Conservation (phyloP, 345 rosid species). For the Eutrema japonicum region DNA sequence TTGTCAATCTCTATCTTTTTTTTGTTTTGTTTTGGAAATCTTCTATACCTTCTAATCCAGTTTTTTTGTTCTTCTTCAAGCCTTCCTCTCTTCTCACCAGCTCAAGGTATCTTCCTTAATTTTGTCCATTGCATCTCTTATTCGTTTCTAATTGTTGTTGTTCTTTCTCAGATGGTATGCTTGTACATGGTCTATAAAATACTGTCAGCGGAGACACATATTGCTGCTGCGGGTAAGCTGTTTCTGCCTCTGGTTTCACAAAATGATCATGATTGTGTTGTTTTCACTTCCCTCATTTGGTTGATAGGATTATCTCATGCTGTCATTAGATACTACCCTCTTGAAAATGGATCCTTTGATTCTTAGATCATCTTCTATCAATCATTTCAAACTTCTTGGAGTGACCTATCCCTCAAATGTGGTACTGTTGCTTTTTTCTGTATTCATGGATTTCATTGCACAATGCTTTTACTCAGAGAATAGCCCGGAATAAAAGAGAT, state of each 20-base stretch:
- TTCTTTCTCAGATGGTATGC: too few relatives aligned
- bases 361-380: constrained; percentile 20
- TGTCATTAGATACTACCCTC: not conserved
- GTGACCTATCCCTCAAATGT: not conserved
- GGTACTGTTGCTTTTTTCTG: constrained; percentile 6
- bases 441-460: not conserved
- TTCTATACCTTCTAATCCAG: too few relatives aligned
- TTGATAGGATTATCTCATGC: constrained; percentile 6
- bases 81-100: too few relatives aligned
- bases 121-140: too few relatives aligned
- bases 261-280: not conserved
- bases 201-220: too few relatives aligned
- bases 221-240: too few relatives aligned
- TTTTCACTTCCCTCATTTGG: constrained; percentile 5
- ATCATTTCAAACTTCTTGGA: constrained; percentile 8
- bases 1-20: too few relatives aligned
- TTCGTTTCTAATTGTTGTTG: too few relatives aligned
- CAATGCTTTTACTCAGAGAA: constrained; percentile 1
- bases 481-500: not conserved
- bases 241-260: not conserved
- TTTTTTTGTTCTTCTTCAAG: too few relatives aligned
- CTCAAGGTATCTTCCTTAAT: too few relatives aligned
- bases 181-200: too few relatives aligned
- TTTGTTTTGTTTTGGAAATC: too few relatives aligned
- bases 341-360: constrained; percentile 6